Base-by-base conservation (phyloP, 495 filamentous ascomycete species). In the Chlorociboria aeruginascens region DNA sequence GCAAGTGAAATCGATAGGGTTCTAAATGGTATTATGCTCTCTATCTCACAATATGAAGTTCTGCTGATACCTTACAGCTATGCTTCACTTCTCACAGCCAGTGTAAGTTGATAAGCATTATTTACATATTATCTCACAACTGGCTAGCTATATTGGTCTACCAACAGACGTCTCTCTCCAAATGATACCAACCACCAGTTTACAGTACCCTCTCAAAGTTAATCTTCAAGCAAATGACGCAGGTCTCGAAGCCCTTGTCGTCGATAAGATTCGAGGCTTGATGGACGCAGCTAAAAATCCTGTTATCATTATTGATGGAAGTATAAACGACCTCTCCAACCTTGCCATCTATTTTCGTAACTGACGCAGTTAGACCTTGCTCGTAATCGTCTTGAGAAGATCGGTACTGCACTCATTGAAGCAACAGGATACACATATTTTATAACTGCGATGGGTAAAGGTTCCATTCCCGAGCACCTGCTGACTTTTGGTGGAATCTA, bases 1-100 rank as follows among this genome's bases (percentile, higher is more conserved):
- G 55, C 56, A 1, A 38, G 49, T 7, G 68, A 71, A 43, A 71
- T 71, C 48, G 66, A 71, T 40, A 52, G 66, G 32, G 63, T 65
- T 11, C 49, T 71, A 6, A 62, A 63, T 35, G 58, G 55, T 52
- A 61, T 41, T 49, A 43, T 46, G 29, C 17, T 29, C 11, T 29
- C 11, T 32, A 10, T 37, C 3, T 40, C 11, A 11, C 6, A 11
- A 12, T 4, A 16, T 3, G 32, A 51, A 14, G 50, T 40, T 54
- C 60, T 44, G 59, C 51, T 40, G 43, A 42, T 11, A 45, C 11
- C 7, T 39, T 30, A 1, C 17, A 58, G 59, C 59, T 8, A 59
- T 61, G 53, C 42, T 61, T 34, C 45, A 55, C 36, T 49, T 58
- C 41, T 58, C 52, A 3, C 48, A 55, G 39, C 60, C 60, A 12